Evolutionary conservation across 2,329 filamentous ascomycete genomes (phyloP).

Genomic region (Harringtonia lauricola): DNA sequence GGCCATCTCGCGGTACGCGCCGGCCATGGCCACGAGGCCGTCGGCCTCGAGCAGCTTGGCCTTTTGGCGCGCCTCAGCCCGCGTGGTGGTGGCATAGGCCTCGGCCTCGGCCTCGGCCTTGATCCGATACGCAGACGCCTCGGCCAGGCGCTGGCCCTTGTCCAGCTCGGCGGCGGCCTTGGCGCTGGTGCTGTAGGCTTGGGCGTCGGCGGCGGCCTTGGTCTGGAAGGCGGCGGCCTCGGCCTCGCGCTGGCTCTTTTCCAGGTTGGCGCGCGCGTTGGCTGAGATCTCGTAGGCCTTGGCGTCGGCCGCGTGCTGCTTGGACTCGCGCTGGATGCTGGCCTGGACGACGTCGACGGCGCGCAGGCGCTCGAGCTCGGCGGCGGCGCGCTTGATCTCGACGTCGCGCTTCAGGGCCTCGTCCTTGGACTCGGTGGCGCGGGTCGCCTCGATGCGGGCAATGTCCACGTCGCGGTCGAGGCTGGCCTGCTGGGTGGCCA

Average conservation of each 20-base stretch:
- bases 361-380: constrained; percentile 69
- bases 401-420: constrained; percentile 72
- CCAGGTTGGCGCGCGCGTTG: constrained; percentile 44
- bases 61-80: constrained; percentile 39
- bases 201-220: constrained; percentile 29
- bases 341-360: constrained; percentile 72
- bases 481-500: constrained; percentile 61
- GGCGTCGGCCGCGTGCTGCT: constrained; percentile 55
- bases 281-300: constrained; percentile 53
- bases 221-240: constrained; percentile 34
- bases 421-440: constrained; percentile 63
- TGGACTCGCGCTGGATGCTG: constrained; percentile 54
- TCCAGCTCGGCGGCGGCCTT: no score
- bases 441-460: constrained; percentile 60
- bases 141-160: no score
- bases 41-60: constrained; percentile 63
- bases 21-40: constrained; percentile 65
- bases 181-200: constrained; percentile 36
- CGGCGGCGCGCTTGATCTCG: constrained; percentile 64
- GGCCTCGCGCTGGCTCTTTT: constrained; percentile 28
- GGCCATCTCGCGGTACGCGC: constrained; percentile 64
- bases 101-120: constrained; percentile 31
- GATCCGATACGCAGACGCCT: constrained; percentile 35
- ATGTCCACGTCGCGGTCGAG: constrained; percentile 67
- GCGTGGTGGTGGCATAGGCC: constrained; percentile 27